These are phyloP conservation scores for Dendrobium officinale DNA, from an alignment of 106 monocot species.

Conservation along the genomic window DNA sequence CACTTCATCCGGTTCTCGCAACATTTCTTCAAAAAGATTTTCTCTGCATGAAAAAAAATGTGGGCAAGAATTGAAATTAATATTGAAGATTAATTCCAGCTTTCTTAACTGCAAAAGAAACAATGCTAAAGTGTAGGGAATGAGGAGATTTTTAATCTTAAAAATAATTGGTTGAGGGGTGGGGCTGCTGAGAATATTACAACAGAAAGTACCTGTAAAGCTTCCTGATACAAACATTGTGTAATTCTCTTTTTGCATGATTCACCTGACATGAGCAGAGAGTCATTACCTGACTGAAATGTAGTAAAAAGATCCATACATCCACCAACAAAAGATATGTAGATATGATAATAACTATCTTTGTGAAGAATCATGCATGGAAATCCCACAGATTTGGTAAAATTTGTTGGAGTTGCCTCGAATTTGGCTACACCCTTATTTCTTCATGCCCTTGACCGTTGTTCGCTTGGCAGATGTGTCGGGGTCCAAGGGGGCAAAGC, in stretches of 20 bases:
- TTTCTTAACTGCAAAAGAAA: not conserved
- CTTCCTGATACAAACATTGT: slow-evolving; percentile 80
- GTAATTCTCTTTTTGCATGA: slow-evolving; percentile 75
- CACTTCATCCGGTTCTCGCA: slow-evolving; percentile 56
- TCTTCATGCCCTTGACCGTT: no score
- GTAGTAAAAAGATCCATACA: no score
- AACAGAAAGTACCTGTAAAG: slow-evolving; percentile 67
- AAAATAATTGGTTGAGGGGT: not conserved
- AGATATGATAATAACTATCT: no score
- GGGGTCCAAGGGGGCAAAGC: no score
- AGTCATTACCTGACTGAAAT: not conserved
- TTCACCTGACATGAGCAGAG: slow-evolving; percentile 53
- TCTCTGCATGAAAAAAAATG: slow-evolving; percentile 26
- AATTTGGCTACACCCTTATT: no score
- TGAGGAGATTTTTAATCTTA: not conserved
- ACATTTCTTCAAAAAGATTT: slow-evolving; percentile 60
- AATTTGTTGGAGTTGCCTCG: no score
- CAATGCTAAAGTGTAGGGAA: not conserved
- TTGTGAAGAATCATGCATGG: no score
- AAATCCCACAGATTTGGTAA: no score
- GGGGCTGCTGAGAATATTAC: not conserved
- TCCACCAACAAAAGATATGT: no score
- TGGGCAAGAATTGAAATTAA: no score
- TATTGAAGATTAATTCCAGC: not conserved
- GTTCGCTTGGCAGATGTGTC: no score